Evolutionary conservation across 371 early-diverging fungal genomes (phyloP).

Genomic region (Mortierella sp.): DNA sequence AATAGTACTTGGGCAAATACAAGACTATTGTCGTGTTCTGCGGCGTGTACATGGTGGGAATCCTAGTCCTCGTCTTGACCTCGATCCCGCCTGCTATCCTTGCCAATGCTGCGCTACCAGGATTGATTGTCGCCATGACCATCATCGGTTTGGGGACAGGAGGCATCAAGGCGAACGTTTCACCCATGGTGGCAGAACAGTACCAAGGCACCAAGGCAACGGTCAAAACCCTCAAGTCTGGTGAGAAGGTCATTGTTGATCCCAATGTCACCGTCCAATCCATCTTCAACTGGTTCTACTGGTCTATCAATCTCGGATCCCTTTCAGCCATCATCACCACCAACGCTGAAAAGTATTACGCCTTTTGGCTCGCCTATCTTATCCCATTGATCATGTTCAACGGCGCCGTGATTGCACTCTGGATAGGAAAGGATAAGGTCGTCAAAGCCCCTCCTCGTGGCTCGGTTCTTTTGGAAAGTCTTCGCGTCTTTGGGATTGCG

Average conservation of each 20-base stretch:
- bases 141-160: conserved; percentile 89
- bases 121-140: conserved; percentile 71
- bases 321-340: conserved; percentile 57
- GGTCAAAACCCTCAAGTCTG: conserved; percentile 39
- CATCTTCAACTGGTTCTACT: conserved; percentile 80
- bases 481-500: conserved; percentile 40
- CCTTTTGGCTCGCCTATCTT: conserved; percentile 65
- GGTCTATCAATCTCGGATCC: conserved; percentile 83
- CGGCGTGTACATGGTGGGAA: conserved; percentile 73
- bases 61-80: conserved; percentile 73
- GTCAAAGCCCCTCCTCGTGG: conserved; percentile 72
- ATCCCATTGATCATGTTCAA: conserved; percentile 77
- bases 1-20: conserved; percentile 77
- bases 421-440: conserved; percentile 68
- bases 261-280: conserved; percentile 61
- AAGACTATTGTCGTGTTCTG: conserved; percentile 76
- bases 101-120: conserved; percentile 67
- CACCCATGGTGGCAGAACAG: conserved; percentile 82
- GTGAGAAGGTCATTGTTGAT: conserved; percentile 50
- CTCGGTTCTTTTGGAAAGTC: conserved; percentile 43
- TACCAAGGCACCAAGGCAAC: conserved; percentile 48
- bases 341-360: conserved; percentile 45
- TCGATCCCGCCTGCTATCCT: conserved; percentile 67
- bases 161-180: conserved; percentile 85
- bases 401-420: conserved; percentile 63